phyloP scores from a whole-genome alignment of 2,329 filamentous ascomycete genomes.

The Amphichorda felina region DNA sequence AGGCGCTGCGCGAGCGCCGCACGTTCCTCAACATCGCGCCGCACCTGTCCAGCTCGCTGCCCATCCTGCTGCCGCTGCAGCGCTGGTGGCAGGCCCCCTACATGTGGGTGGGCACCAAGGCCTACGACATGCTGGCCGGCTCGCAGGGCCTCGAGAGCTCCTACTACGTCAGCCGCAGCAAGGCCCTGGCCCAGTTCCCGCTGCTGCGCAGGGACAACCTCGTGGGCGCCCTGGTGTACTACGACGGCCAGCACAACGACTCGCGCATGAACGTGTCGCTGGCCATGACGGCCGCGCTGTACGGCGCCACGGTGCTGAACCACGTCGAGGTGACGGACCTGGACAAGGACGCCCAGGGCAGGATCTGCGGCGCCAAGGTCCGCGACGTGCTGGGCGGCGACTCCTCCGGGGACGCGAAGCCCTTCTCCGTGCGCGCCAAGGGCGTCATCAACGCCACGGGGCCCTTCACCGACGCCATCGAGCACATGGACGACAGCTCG shows the following conservation, averaged over 20 bases:
- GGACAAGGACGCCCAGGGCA: constrained; percentile 58
- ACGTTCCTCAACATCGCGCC: constrained; percentile 77
- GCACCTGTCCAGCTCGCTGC: constrained; percentile 69
- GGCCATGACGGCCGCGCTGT: constrained; percentile 68
- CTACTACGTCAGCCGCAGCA: constrained; percentile 68
- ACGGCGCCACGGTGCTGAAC: constrained; percentile 70
- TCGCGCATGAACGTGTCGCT: constrained; percentile 80
- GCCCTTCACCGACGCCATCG: constrained; percentile 68
- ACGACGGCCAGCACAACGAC: constrained; percentile 79
- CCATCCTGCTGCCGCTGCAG: constrained; percentile 73
- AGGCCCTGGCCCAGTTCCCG: constrained; percentile 67
- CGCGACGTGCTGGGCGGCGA: constrained; percentile 43
- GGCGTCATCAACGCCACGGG: constrained; percentile 78
- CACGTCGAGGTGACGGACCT: constrained; percentile 68
- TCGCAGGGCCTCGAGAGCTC: constrained; percentile 75
- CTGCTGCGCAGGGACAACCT: constrained; percentile 65
- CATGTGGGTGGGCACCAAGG: constrained; percentile 60
- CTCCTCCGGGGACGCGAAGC: constrained; percentile 38
- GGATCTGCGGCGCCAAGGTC: constrained; percentile 52
- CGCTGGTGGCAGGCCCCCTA: constrained; percentile 77
- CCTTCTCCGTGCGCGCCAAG: constrained; percentile 64
- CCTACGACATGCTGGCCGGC: constrained; percentile 72
- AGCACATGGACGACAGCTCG: constrained; percentile 65
- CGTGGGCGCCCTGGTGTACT: constrained; percentile 73
- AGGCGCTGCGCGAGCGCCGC: constrained; percentile 70